These are phyloP conservation scores for Bremia lactucae DNA, from an alignment of 352 stramenopile genomes.

Conservation along the genomic window DNA sequence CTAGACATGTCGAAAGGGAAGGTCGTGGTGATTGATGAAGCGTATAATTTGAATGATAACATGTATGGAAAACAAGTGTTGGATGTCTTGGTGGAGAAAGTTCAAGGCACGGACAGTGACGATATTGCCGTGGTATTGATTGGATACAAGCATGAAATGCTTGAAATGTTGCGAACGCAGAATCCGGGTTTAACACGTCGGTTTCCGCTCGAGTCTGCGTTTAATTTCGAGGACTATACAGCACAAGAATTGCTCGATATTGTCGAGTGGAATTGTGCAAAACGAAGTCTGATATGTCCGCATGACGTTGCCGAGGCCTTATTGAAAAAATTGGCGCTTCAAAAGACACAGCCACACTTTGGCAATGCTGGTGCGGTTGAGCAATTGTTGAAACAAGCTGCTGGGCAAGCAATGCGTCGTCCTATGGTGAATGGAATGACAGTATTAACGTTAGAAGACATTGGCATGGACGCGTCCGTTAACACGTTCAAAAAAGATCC, in stretches of 20 bases:
- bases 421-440: slow-evolving; percentile 33
- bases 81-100: slow-evolving; percentile 86
- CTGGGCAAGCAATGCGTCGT: slow-evolving; percentile 46
- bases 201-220: slow-evolving; percentile 84
- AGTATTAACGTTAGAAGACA: slow-evolving; percentile 35
- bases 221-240: slow-evolving; percentile 89
- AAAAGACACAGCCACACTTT: slow-evolving; percentile 72
- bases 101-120: slow-evolving; percentile 81
- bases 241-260: slow-evolving; percentile 77
- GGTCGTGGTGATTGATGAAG: slow-evolving; percentile 90
- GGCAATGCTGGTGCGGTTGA: slow-evolving; percentile 86
- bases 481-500: slow-evolving; percentile 25
- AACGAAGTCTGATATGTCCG: slow-evolving; percentile 38
- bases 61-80: slow-evolving; percentile 63
- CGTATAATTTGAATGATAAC: slow-evolving; percentile 83
- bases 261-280: slow-evolving; percentile 39
- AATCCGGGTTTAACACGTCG: slow-evolving; percentile 83
- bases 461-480: slow-evolving; percentile 17
- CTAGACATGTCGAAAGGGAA: slow-evolving; percentile 78
- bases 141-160: slow-evolving; percentile 86
- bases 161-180: slow-evolving; percentile 81
- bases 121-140: slow-evolving; percentile 89
- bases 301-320: slow-evolving; percentile 40
- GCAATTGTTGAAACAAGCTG: slow-evolving; percentile 62
- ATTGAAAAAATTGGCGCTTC: slow-evolving; percentile 47